These are phyloP conservation scores for Hymenochaete sp. DNA, from an alignment of 1,284 basidiomycete species.

Conservation along the genomic window DNA sequence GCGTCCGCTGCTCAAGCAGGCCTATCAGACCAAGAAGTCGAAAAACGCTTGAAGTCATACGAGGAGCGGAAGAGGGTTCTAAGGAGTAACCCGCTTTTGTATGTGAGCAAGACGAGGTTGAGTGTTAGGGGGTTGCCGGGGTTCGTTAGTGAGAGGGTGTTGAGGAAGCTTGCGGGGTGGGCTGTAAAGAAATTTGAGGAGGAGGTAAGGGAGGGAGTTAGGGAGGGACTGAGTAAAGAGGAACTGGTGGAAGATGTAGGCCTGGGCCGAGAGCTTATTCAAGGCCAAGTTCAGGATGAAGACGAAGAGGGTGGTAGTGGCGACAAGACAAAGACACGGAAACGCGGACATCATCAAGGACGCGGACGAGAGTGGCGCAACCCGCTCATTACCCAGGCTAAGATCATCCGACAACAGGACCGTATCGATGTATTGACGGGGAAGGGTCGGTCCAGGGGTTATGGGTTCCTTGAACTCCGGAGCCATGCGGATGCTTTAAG, in stretches of 20 bases:
- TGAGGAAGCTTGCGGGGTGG: conserved; percentile 83
- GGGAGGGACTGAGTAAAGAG: conserved; percentile 60
- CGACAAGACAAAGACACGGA: conserved; percentile 24
- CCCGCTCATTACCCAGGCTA: conserved; percentile 75
- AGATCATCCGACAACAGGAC: conserved; percentile 83
- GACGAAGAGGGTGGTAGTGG: conserved; percentile 24
- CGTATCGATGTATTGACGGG: conserved; percentile 83
- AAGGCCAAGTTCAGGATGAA: too few relatives aligned
- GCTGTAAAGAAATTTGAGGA: conserved; percentile 72
- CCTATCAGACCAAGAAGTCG: conserved; percentile 66
- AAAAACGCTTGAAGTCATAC: conserved; percentile 77
- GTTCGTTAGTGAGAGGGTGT: conserved; percentile 81
- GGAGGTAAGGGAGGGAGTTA: conserved; percentile 63
- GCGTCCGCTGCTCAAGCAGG: conserved; percentile 70
- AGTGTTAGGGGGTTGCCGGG: conserved; percentile 89
- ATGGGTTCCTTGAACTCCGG: conserved; percentile 91
- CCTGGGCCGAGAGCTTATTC: too few relatives aligned
- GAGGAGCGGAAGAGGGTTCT: conserved; percentile 74
- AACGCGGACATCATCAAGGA: too few relatives aligned
- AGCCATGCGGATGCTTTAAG: conserved; percentile 85
- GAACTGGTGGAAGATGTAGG: conserved; percentile 42
- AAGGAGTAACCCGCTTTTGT: conserved; percentile 87
- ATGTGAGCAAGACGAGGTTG: conserved; percentile 89
- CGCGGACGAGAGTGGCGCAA: too few relatives aligned
- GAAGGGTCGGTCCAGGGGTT: conserved; percentile 83